Evolutionary conservation across 768 basidiomycete genomes (phyloP).

Genomic region (Coprinopsis sp.): DNA sequence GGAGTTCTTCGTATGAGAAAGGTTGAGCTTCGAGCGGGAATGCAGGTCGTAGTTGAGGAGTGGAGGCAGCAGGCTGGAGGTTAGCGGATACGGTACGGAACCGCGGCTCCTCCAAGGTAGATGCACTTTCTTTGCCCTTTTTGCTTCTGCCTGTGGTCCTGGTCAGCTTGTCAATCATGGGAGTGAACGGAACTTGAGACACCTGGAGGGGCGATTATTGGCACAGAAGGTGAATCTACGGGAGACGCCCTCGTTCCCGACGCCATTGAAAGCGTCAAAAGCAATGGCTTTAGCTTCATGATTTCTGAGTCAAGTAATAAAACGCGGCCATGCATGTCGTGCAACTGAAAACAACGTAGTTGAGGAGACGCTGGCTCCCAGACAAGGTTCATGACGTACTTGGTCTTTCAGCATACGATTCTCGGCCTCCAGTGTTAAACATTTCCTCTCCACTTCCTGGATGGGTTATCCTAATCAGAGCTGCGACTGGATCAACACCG

Average conservation of each 20-base stretch:
- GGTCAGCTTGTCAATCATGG: too few relatives aligned
- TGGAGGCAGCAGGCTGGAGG: neutral
- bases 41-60: constrained; percentile 13
- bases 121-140: constrained; percentile 1
- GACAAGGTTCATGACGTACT: constrained; percentile 31
- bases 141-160: constrained; percentile 10
- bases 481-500: neutral
- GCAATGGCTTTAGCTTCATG: constrained; percentile 57
- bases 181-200: too few relatives aligned
- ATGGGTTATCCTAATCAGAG: constrained; percentile 8
- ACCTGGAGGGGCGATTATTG: constrained; percentile 1
- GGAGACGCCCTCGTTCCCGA: constrained; percentile 21
- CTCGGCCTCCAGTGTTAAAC: constrained; percentile 50
- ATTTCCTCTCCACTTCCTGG: constrained; percentile 55
- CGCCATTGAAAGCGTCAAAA: constrained; percentile 67
- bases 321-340: constrained; percentile 51
- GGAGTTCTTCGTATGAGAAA: too few relatives aligned
- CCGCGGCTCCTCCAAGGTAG: neutral
- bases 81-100: neutral
- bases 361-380: neutral
- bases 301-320: constrained; percentile 60
- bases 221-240: constrained; percentile 1
- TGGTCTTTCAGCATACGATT: constrained; percentile 57
- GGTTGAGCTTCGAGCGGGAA: constrained; percentile 1
- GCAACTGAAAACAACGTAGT: constrained; percentile 42